Evolutionary conservation across 768 basidiomycete species (phyloP).

Genomic region (Pleurotus tuber-regium): DNA sequence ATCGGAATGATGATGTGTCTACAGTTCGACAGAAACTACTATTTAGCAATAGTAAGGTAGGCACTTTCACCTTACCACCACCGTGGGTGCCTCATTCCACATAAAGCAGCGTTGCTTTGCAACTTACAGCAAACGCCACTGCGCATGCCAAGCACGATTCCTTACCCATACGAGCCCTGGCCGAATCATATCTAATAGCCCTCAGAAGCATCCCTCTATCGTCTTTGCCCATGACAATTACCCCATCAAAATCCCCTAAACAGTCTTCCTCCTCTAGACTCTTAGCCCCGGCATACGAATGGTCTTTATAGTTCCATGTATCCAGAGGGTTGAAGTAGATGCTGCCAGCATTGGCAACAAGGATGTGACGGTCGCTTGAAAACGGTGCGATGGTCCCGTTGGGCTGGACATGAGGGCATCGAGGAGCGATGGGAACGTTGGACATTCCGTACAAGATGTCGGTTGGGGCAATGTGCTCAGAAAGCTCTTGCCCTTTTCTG

Average conservation of each 20-base stretch:
- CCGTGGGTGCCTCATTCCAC: neutral
- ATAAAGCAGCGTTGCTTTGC: neutral
- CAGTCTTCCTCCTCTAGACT: neutral
- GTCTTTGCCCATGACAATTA: neutral
- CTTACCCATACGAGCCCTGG: neutral
- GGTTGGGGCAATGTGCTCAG: neutral
- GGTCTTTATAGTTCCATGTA: neutral
- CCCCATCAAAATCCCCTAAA: neutral
- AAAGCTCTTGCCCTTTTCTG: neutral
- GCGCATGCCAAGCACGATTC: neutral
- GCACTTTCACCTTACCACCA: too few species aligned
- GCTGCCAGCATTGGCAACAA: neutral
- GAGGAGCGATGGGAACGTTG: neutral
- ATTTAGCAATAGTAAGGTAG: too few species aligned
- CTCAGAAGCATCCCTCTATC: neutral
- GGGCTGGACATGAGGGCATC: neutral
- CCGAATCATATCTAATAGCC: neutral
- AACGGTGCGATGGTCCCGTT: neutral
- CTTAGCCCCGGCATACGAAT: neutral
- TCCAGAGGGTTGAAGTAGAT: neutral
- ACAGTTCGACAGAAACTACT: too few species aligned
- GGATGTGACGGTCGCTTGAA: neutral
- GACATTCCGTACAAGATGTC: neutral
- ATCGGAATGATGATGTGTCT: too few species aligned
- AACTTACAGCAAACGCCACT: neutral